Conservation (phyloP, 139 green algal genomes). For the Pseudopediastrum boryanum region DNA sequence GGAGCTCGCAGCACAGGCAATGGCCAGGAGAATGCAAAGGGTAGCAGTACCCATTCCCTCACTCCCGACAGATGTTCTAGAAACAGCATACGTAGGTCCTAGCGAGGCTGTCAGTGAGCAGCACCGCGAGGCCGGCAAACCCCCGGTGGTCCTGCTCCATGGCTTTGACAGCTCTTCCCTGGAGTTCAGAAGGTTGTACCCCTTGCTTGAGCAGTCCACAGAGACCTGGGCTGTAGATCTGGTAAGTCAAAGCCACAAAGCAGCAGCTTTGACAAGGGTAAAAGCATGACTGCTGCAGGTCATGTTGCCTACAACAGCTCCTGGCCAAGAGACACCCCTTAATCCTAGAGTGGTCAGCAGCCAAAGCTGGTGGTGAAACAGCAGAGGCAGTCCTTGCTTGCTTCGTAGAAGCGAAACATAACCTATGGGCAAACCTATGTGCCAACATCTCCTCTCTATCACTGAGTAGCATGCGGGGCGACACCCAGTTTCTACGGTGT, state of each 20-base stretch:
- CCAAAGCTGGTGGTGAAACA: too few species aligned
- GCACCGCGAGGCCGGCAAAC: constrained; percentile 23
- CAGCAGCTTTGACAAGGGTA: too few species aligned
- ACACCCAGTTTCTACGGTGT: too few species aligned
- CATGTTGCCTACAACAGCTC: too few species aligned
- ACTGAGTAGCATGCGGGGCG: too few species aligned
- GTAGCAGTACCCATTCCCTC: constrained; percentile 24
- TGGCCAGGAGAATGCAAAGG: constrained; percentile 34
- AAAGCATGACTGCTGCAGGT: too few species aligned
- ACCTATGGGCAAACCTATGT: too few species aligned
- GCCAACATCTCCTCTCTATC: too few species aligned
- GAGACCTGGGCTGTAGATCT: constrained; percentile 87
- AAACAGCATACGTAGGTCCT: constrained; percentile 56
- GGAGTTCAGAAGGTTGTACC: constrained; percentile 87
- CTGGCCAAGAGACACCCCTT: too few species aligned
- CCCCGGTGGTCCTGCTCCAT: constrained; percentile 86
- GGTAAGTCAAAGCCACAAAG: constrained; percentile 57
- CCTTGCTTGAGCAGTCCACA: constrained; percentile 62
- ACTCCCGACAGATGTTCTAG: constrained; percentile 13
- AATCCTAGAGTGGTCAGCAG: too few species aligned
- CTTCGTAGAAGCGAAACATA: too few species aligned
- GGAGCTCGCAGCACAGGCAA: constrained; percentile 38
- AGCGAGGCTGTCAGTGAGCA: constrained; percentile 4
- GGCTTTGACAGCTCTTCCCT: constrained; percentile 86
- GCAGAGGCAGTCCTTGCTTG: too few species aligned